These are phyloP conservation scores for Dactylorhiza incarnata DNA, from an alignment of 106 monocot species.

Conservation along the genomic window DNA sequence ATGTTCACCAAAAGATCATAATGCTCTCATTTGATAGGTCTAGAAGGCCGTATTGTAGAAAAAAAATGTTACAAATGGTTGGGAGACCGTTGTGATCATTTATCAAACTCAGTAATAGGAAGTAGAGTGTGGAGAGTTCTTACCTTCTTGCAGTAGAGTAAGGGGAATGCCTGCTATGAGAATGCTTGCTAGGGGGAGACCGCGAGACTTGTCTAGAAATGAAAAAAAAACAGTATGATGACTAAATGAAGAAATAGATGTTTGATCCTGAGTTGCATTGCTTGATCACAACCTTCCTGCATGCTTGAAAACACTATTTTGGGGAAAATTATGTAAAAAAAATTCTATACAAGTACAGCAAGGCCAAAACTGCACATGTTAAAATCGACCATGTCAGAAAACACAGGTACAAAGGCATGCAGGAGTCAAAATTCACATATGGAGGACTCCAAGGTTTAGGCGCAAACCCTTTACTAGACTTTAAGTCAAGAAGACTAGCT, in stretches of 20 bases:
- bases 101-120: not conserved
- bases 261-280: slow-evolving; percentile 15
- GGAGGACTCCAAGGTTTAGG: too few species aligned
- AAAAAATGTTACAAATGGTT: too few species aligned
- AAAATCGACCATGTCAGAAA: not conserved
- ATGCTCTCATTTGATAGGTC: too few species aligned
- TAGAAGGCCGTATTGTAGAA: too few species aligned
- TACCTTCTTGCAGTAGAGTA: slow-evolving; percentile 59
- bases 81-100: too few species aligned
- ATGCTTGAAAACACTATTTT: slow-evolving; percentile 11
- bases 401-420: not conserved
- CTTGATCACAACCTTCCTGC: slow-evolving; percentile 20
- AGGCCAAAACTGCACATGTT: not conserved
- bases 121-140: slow-evolving; percentile 10
- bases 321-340: not conserved
- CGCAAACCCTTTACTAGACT: not conserved
- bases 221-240: slow-evolving; percentile 54
- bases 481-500: not conserved
- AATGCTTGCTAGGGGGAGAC: slow-evolving; percentile 93
- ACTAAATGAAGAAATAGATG: slow-evolving; percentile 26
- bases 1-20: slow-evolving; percentile 9
- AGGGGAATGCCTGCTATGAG: slow-evolving; percentile 79
- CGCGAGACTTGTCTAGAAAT: slow-evolving; percentile 89
- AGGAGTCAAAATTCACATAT: not conserved
- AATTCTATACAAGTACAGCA: not conserved